Evolutionary conservation across 2,329 filamentous ascomycete genomes (phyloP), one percentile per base, ranked within the genome.

Genomic region (Scolecobasidium constrictum): DNA sequence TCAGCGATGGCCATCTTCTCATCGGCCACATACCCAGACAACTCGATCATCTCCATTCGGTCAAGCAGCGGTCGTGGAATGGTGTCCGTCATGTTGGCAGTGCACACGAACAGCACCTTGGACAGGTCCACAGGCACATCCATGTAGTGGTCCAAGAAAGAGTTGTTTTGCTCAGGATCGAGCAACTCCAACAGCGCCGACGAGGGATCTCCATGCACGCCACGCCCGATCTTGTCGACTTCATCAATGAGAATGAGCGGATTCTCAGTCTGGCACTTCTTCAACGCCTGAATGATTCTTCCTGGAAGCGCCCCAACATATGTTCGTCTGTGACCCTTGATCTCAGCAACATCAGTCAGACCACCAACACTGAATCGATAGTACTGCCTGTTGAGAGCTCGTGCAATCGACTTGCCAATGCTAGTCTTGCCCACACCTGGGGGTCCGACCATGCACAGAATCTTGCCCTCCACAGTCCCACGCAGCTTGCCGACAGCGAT

Each of bases 1-100:
- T 98, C 83, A 3, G 92, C 92, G 55, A 98, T 98, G 3, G 92
- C 90, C 79, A 94, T 95, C 73, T 98, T 98, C 72, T 98, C 92
- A 50, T 98, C 90, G 0, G 90, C 81, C 40, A 98, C 90, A 57
- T 98, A 98, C 9, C 92, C 92, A 26, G 90, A 96, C 2, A 98
- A 73, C 48, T 93, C 80, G 52, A 98, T 98, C 54, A 96, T 78
- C 62, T 98, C 92, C 92, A 98, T 98, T 52, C 92, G 82, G 59
- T 98, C 92, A 13, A 96, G 73, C 1, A 98, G 72, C 3, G 92
- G 93, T 34, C 88, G 78, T 13, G 92, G 92, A 48, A 98, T 98
- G 0, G 92, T 98, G 56, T 98, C 92, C 0, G 88, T 94, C 82
- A 96, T 93, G 62, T 98, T 98, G 46, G 92, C 92, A 12, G 92